Base-by-base conservation (phyloP, 306 rosid genomes). In the Styphnolobium japonicum region DNA sequence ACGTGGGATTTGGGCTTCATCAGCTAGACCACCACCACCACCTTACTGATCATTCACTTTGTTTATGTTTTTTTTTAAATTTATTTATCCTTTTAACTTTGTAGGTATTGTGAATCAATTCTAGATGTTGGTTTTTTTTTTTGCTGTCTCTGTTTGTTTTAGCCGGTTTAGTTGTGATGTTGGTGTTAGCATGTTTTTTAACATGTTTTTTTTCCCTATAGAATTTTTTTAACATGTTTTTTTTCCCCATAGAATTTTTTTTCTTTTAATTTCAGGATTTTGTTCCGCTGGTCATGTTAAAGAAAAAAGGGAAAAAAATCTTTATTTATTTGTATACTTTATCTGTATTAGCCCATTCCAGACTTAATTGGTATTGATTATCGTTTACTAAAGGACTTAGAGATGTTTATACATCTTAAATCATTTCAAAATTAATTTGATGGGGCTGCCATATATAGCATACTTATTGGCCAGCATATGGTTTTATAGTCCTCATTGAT, bases 401-500 rank as follows among this genome's bases (percentile, higher is more conserved):
- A 69, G 49, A 63, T 52, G 19, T 62, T 48, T 40, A 10, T 52
- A 21, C 58, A 31, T 57, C 51, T 71, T 46, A 58, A 19, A 5
- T 46, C 21, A 11, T 71, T 71, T 36, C 56, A 46, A 75, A 81
- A 39, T 36, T 48, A 16, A 27, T 58, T 56, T 77, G 42, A 27
- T 67, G 79, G 29, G 31, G 34, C 55, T 77, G 58, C 57, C 63
- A 49, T 63, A 39, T 74, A 64, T 69, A 16, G 25, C 65, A 63
- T 77, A 51, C 37, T 42, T 71, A 39, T 39, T 58, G 14, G 33
- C 65, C 48, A 56, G 61, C 62, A 10, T 76, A 42, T 76, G 34
- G 62, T 67, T 46, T 73, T 39, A 23, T 48, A 43, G 27, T 77
- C 34, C 80, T 83, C 71, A 73, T 61, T 45, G 55, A 48, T 82